A percentile compares a stretch with the other conserved stretches of the same genome.
phyloP scores from a whole-genome alignment of 2,329 filamentous ascomycete species.

The Lecanicillium sp. region DNA sequence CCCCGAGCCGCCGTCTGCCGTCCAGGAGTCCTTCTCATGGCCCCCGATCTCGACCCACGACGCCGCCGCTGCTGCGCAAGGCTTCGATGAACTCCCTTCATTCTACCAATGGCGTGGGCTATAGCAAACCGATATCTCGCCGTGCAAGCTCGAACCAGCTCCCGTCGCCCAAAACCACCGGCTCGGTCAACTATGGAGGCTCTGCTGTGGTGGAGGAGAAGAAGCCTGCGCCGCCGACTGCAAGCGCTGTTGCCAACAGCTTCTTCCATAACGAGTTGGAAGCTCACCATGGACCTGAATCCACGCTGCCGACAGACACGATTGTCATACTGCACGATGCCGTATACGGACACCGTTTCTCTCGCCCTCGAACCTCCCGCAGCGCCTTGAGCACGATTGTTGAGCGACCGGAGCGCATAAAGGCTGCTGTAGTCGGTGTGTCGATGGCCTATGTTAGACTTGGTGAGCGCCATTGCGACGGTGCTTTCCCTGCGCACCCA shows the following conservation, averaged over 20 bases:
- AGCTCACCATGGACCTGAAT: constrained; percentile 43
- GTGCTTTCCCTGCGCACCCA: constrained; percentile 58
- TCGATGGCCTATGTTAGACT: constrained; percentile 86
- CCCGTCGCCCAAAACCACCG: constrained; percentile 31
- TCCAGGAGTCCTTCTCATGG: constrained; percentile 35
- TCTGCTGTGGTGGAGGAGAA: constrained; percentile 21
- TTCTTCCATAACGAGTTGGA: constrained; percentile 65
- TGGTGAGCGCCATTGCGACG: constrained; percentile 69
- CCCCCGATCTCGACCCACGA: constrained; percentile 35
- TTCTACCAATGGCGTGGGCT: constrained; percentile 33
- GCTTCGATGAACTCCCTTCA: constrained; percentile 49
- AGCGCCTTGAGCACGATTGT: constrained; percentile 71
- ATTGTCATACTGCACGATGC: constrained; percentile 85
- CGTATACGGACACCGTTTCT: constrained; percentile 90
- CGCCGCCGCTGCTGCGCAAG: constrained; percentile 45
- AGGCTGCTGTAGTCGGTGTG: constrained; percentile 73
- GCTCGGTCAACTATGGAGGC: constrained; percentile 23
- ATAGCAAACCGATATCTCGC: constrained; percentile 32
- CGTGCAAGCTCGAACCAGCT: constrained; percentile 39
- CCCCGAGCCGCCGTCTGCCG: constrained; percentile 28
- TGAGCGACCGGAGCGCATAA: constrained; percentile 84
- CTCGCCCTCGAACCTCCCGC: constrained; percentile 70
- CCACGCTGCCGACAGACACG: constrained; percentile 46
- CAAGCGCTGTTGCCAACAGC: constrained; percentile 51
- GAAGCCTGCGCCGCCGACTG: constrained; percentile 32